Conservation (phyloP, 805 yeast genomes). For the Starmerella riodocensis region DNA sequence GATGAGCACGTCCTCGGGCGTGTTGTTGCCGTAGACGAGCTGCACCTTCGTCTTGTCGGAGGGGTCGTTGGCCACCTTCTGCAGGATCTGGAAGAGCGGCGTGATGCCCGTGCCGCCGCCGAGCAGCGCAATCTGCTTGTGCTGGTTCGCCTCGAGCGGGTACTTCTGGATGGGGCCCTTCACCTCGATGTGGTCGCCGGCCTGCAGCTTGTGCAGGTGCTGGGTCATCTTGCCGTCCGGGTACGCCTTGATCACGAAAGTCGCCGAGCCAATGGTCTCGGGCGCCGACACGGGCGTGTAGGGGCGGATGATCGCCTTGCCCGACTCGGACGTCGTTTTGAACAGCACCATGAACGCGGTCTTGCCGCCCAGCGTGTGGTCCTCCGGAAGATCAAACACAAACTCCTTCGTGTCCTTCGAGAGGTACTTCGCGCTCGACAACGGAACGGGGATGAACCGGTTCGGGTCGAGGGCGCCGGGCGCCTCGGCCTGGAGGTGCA, state of each 20-base stretch:
- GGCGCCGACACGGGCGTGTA: conserved; percentile 71
- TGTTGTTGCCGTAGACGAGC: conserved; percentile 65
- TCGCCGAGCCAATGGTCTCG: conserved; percentile 58
- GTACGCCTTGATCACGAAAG: conserved; percentile 73
- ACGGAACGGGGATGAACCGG: conserved; percentile 28
- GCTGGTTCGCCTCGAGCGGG: conserved; percentile 80
- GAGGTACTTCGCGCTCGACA: conserved; percentile 18
- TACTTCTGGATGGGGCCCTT: conserved; percentile 91
- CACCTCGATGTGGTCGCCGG: conserved; percentile 71
- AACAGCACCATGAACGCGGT: conserved; percentile 71
- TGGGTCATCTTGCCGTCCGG: conserved; percentile 71
- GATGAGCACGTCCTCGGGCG: conserved; percentile 69
- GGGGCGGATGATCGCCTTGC: conserved; percentile 69
- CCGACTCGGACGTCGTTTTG: conserved; percentile 72
- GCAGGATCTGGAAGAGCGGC: conserved; percentile 80
- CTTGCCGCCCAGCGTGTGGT: conserved; percentile 59
- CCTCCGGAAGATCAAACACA: conserved; percentile 57
- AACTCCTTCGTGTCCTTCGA: conserved; percentile 42
- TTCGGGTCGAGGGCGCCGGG: conserved; percentile 20
- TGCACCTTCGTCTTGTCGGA: conserved; percentile 79
- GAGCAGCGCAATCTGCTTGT: conserved; percentile 61
- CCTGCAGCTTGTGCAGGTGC: conserved; percentile 57
- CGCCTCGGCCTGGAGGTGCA: conserved; percentile 20
- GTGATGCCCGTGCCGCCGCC: conserved; percentile 98
- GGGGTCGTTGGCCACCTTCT: conserved; percentile 64